Evolutionary conservation across 768 basidiomycete genomes (phyloP).

Genomic region (Rhodosporidiobolus sp.): DNA sequence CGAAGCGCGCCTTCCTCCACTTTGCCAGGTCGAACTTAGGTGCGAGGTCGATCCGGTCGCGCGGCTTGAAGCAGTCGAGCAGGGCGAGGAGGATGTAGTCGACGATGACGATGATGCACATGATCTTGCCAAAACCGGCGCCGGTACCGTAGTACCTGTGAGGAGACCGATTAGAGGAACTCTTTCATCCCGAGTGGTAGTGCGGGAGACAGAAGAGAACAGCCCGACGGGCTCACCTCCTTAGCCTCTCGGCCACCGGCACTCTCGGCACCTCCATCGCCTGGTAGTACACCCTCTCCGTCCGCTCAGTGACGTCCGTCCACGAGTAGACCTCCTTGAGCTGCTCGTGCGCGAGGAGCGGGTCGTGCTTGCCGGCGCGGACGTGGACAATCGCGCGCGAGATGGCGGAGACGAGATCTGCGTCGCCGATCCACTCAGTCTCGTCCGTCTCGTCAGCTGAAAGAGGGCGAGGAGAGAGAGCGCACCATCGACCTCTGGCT

Average conservation of each 20-base stretch:
- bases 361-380: slow-evolving; percentile 66
- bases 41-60: slow-evolving; percentile 69
- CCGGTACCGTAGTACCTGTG: slow-evolving; percentile 69
- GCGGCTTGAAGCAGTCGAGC: slow-evolving; percentile 79
- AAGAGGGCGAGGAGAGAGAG: slow-evolving; percentile 24
- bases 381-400: slow-evolving; percentile 74
- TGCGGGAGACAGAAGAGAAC: not conserved
- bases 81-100: slow-evolving; percentile 82
- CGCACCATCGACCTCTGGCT: slow-evolving; percentile 88
- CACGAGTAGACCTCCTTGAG: slow-evolving; percentile 84
- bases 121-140: slow-evolving; percentile 81
- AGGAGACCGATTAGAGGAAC: too few species aligned
- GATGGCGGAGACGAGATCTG: slow-evolving; percentile 81
- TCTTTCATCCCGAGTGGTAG: not conserved
- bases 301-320: slow-evolving; percentile 71
- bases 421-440: not conserved
- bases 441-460: too few species aligned
- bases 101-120: slow-evolving; percentile 80
- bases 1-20: slow-evolving; percentile 19
- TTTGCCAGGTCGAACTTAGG: slow-evolving; percentile 36
- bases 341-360: slow-evolving; percentile 68
- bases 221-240: slow-evolving; percentile 59
- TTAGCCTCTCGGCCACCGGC: slow-evolving; percentile 73
- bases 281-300: slow-evolving; percentile 73
- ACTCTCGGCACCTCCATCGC: slow-evolving; percentile 63